Evolutionary conservation across 257 asterid species (phyloP), one percentile per base, ranked within the genome.

Genomic region (Solanum neorickii): DNA sequence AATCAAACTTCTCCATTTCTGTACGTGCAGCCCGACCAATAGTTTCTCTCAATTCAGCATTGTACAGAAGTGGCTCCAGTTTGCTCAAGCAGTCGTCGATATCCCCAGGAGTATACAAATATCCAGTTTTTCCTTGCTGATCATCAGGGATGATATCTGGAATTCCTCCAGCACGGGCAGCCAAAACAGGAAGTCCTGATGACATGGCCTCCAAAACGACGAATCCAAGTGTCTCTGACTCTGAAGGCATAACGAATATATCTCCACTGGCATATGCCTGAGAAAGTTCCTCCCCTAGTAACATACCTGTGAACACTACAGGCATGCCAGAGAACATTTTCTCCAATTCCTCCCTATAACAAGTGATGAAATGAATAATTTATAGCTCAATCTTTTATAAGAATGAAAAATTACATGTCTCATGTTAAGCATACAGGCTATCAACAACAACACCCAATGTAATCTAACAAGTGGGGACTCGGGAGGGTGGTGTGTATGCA

Each of bases 181-280:
- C 99, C 25, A 97, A 94, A 15, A 95, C 99, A 0, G 99, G 98
- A 47, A 96, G 94, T 23, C 99, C 99, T 1, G 99, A 97, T 13
- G 99, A 94, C 99, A 96, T 97, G 73, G 99, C 99, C 89, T 97
- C 99, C 87, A 97, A 86, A 8, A 96, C 98, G 1, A 96, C 99
- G 0, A 93, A 96, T 2, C 99, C 99, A 7, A 95, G 95, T 1
- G 99, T 96, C 91, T 95, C 99, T 2, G 99, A 96, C 87, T 96
- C 99, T 29, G 99, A 96, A 59, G 99, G 99, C 98, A 93, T 96
- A 20, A 95, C 78, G 41, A 96, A 96, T 46, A 95, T 94, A 75
- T 96, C 99, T 16, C 99, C 98, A 33, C 99, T 95, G 66, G 99
- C 98, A 25, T 95, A 96, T 25, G 99, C 99, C 86, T 94, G 95